phyloP scores from a whole-genome alignment of 176 grass and related monocot genomes.

The Themeda triandra region DNA sequence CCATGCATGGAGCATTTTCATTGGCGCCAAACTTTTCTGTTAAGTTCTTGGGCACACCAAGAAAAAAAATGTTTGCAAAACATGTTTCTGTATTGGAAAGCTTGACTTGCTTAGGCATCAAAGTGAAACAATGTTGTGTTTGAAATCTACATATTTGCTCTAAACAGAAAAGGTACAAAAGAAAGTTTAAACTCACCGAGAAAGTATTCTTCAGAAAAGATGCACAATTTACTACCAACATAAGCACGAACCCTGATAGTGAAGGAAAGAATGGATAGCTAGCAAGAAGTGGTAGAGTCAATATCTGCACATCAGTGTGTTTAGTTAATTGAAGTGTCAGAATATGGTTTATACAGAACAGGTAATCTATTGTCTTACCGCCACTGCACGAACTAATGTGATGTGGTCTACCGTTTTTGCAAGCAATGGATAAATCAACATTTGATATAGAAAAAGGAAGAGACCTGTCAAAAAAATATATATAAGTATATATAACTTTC shows the following conservation, averaged over 20 bases:
- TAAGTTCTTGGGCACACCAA: constrained; percentile 6
- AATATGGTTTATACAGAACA: constrained; percentile 11
- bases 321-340: constrained; percentile 11
- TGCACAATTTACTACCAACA: constrained; percentile 61
- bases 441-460: constrained; percentile 69
- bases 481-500: constrained; percentile 31
- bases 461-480: constrained; percentile 43
- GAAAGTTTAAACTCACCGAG: constrained; percentile 42
- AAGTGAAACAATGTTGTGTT: background rate
- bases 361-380: constrained; percentile 44
- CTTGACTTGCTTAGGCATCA: constrained; percentile 5
- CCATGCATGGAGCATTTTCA: background rate
- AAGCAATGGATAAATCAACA: constrained; percentile 67
- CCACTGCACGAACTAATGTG: constrained; percentile 42
- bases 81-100: constrained; percentile 5
- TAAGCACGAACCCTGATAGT: constrained; percentile 57
- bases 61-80: constrained; percentile 27
- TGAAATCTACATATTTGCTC: constrained; percentile 4
- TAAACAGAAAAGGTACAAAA: background rate
- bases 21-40: background rate
- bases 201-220: constrained; percentile 81
- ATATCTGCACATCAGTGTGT: constrained; percentile 52
- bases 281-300: constrained; percentile 70
- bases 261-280: constrained; percentile 77
- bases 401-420: constrained; percentile 69